phyloP scores from a whole-genome alignment of 2,329 filamentous ascomycete genomes.

The Hirsutella rhossiliensis region DNA sequence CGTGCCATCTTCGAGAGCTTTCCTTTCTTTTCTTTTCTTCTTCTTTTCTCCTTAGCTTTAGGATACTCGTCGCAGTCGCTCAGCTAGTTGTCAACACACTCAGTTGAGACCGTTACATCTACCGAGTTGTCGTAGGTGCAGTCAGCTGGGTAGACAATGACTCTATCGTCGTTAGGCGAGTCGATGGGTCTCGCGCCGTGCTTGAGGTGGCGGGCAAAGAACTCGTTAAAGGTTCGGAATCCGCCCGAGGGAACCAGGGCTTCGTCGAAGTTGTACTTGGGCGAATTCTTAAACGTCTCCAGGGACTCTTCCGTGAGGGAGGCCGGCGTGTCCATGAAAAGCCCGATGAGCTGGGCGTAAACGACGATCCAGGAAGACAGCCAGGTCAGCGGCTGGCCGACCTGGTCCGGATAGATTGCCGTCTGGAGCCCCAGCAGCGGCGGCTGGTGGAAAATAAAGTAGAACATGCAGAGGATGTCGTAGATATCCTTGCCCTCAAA shows the following conservation, averaged over 20 bases:
- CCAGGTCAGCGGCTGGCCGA: constrained; percentile 15
- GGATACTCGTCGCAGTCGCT: constrained; percentile 1
- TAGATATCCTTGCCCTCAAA: constrained; percentile 21
- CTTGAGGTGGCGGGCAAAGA: constrained; percentile 25
- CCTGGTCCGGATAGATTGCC: constrained; percentile 16
- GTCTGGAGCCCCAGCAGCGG: constrained; percentile 9
- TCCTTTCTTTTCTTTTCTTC: too few relatives aligned
- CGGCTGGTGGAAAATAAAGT: constrained; percentile 24
- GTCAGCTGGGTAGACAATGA: constrained; percentile 24
- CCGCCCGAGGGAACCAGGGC: constrained; percentile 17
- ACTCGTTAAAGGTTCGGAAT: constrained; percentile 26
- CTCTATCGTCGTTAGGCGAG: constrained; percentile 11
- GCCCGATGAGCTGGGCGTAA: constrained; percentile 22
- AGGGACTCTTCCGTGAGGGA: constrained; percentile 19
- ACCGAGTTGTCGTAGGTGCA: constrained; percentile 18
- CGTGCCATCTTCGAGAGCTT: too few relatives aligned
- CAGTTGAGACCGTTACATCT: background rate
- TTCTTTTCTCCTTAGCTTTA: too few relatives aligned
- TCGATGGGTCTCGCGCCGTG: constrained; percentile 18
- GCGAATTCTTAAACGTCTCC: constrained; percentile 18
- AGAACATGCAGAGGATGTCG: constrained; percentile 23
- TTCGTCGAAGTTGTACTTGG: constrained; percentile 17
- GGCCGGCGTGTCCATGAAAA: constrained; percentile 18
- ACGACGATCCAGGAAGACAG: constrained; percentile 25
- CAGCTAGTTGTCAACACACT: too few relatives aligned